Conservation (phyloP, 1,284 basidiomycete genomes). For the Sanguinoderma infundibulare region DNA sequence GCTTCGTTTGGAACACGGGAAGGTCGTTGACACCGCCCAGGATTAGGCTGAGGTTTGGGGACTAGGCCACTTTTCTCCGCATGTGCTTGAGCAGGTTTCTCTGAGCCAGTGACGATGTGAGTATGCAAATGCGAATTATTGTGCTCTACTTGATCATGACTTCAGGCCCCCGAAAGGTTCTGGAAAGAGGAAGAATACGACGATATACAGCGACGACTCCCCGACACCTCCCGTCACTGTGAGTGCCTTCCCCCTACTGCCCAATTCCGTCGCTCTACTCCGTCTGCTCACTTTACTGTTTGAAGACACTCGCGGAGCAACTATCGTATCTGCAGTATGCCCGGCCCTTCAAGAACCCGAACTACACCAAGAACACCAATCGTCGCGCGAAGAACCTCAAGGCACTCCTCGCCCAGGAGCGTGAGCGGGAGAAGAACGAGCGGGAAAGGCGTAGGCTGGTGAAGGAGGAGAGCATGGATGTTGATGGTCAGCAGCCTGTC, state of each 20-base stretch:
- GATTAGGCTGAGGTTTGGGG: too few species aligned
- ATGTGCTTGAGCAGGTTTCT: too few species aligned
- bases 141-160: slow-evolving; percentile 44
- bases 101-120: slow-evolving; percentile 5
- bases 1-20: too few species aligned
- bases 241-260: background rate
- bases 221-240: slow-evolving; percentile 35
- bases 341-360: slow-evolving; percentile 76
- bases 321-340: slow-evolving; percentile 70
- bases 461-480: slow-evolving; percentile 50
- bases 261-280: too few species aligned
- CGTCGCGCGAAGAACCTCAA: slow-evolving; percentile 79
- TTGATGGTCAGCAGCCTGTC: slow-evolving; percentile 34
- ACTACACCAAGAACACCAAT: slow-evolving; percentile 69
- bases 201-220: slow-evolving; percentile 33
- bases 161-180: slow-evolving; percentile 38
- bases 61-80: too few species aligned
- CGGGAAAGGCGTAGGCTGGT: slow-evolving; percentile 58
- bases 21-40: too few species aligned
- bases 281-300: background rate
- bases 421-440: slow-evolving; percentile 70
- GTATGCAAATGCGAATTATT: background rate
- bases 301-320: slow-evolving; percentile 68
- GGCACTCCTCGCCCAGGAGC: slow-evolving; percentile 72
- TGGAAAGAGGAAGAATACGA: slow-evolving; percentile 30